Percentiles rank a stretch among this genome's conserved stretches.
These are phyloP conservation scores for Beauveria scarabaeidicola DNA, from an alignment of 2,329 filamentous ascomycete species.

Conservation along the genomic window DNA sequence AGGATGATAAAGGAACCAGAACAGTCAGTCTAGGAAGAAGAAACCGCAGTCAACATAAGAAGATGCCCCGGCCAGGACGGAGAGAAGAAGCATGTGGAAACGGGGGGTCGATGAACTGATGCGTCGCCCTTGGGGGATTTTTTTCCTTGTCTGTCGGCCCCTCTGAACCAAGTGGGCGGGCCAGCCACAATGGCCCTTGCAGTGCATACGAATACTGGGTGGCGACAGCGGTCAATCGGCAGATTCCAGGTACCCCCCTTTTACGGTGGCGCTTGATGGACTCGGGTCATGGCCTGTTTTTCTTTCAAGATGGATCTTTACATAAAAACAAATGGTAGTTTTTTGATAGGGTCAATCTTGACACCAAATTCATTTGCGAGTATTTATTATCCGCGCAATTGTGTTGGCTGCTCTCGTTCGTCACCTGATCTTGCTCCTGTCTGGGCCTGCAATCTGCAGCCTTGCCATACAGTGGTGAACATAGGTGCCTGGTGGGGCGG, in stretches of 20 bases:
- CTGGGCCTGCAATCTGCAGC: not conserved
- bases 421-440: not conserved
- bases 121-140: not conserved
- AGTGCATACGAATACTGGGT: constrained; percentile 8
- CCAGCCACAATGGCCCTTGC: not conserved
- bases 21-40: not conserved
- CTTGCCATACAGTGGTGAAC: not conserved
- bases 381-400: too few relatives aligned
- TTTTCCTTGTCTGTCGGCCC: constrained; percentile 2
- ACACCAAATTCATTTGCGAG: too few relatives aligned
- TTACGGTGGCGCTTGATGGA: not conserved
- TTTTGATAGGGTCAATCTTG: too few relatives aligned
- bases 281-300: not conserved
- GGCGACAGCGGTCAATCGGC: not conserved
- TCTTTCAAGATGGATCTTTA: not conserved
- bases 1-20: not conserved
- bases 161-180: not conserved
- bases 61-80: not conserved
- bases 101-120: constrained; percentile 9
- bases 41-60: not conserved
- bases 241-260: constrained; percentile 1
- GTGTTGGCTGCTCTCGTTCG: not conserved
- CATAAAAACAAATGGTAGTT: too few relatives aligned
- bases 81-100: constrained; percentile 10
- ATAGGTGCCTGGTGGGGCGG: not conserved